Base-by-base conservation (phyloP, 306 rosid genomes). In the Lathyrus sativus region DNA sequence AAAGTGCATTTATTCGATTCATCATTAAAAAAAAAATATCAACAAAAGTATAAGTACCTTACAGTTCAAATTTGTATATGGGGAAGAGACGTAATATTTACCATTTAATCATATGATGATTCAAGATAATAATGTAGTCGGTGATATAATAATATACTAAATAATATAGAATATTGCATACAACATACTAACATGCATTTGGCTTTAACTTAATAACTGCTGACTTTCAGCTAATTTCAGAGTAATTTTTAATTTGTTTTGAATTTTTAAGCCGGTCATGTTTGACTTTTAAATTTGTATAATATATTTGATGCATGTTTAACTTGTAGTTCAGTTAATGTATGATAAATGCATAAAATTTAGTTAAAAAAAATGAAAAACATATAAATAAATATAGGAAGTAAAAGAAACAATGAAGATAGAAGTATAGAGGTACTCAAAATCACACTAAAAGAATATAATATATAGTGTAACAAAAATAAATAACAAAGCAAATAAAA, bases 121-220 rank as follows among this genome's bases (percentile, higher is more conserved):
- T 39, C 58, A 45, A 73, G 50, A 9, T n/a, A 39, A 10, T 50
- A 18, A 50, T 6, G 0, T 9, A 9, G 29, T 50, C 28, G 57
- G 29, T 50, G 57, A 19, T 49, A 17, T 49, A 7, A 17, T 51
- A 6, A 1, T 2, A 38, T 2, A 38, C 11, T 7, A 37, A 7
- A 4, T 29, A 29, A 5, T 29, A 37, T 6, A 48, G 0, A 3
- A 50, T 50, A 26, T 26, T 58, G 53, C 51, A 19, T 38, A 22
- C 2, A 24, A 24, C 26, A 65, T 42, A 9, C 54, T 66, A 78
- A 70, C 70, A 58, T 65, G 77, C 77, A 42, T 58, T 58, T 70
- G 29, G 11, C 17, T 50, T 44, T n/a, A 3, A 41, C 3, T 41
- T 41, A 37, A 49, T 57, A 56, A 29, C 3, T 4, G 55, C 7